Evolutionary conservation across 129 eudicot species (phyloP).

Genomic region (Pseudognaphalium luteoalbum): DNA sequence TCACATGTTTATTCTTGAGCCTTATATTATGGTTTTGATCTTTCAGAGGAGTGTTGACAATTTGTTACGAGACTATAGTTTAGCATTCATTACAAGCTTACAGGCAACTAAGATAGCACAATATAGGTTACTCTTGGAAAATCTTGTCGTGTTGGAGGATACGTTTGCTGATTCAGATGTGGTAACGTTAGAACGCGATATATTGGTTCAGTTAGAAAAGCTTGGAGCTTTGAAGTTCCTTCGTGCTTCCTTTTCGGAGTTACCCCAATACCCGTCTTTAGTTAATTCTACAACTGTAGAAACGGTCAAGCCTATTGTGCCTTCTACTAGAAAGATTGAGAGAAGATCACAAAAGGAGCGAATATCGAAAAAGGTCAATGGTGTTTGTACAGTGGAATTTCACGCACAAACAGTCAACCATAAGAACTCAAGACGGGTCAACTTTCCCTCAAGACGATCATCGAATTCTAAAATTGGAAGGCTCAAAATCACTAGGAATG

Average conservation of each 20-base stretch:
- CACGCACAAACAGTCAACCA: conserved; percentile 28
- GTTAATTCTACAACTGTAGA: conserved; percentile 25
- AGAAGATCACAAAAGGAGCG: conserved; percentile 53
- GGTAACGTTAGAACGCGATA: conserved; percentile 62
- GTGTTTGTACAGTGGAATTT: conserved; percentile 22
- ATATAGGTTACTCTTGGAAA: conserved; percentile 61
- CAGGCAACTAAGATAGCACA: conserved; percentile 56
- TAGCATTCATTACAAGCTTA: conserved; percentile 46
- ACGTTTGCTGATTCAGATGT: conserved; percentile 58
- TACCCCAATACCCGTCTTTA: conserved; percentile 31
- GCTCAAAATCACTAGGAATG: conserved; percentile 59
- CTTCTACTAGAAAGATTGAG: conserved; percentile 62
- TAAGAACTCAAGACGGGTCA: conserved; percentile 32
- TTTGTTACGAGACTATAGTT: conserved; percentile 39
- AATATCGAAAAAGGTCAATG: conserved; percentile 34
- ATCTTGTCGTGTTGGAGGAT: conserved; percentile 63
- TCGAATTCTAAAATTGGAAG: conserved; percentile 38
- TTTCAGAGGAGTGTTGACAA: conserved; percentile 47
- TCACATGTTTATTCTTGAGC: background rate
- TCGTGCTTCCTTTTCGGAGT: conserved; percentile 49
- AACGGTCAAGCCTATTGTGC: conserved; percentile 43
- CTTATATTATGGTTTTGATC: conserved; percentile 20
- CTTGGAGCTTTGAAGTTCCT: conserved; percentile 77
- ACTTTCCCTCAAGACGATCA: conserved; percentile 33
- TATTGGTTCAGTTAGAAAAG: conserved; percentile 70